phyloP scores from a whole-genome alignment of 495 filamentous ascomycete genomes.

The Penicillium nucicola region DNA sequence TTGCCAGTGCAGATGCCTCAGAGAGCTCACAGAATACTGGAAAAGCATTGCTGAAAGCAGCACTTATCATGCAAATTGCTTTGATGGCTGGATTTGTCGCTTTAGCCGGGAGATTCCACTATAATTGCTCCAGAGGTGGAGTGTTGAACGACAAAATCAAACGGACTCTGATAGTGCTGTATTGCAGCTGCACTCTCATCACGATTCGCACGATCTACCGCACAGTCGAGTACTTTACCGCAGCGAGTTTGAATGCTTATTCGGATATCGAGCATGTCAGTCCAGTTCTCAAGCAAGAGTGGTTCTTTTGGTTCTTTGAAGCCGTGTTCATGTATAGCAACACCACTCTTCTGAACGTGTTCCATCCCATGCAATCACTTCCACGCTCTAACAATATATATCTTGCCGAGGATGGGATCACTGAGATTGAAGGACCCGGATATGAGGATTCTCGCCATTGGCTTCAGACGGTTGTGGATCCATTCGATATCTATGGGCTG shows the following conservation, averaged over 20 bases:
- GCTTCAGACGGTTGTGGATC: conserved; percentile 58
- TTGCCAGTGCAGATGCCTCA: conserved; percentile 48
- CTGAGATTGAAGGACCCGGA: conserved; percentile 62
- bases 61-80: conserved; percentile 65
- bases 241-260: conserved; percentile 33
- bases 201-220: conserved; percentile 63
- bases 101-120: conserved; percentile 58
- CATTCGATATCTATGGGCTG: conserved; percentile 63
- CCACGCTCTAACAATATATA: conserved; percentile 63
- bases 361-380: conserved; percentile 60
- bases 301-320: conserved; percentile 75
- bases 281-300: conserved; percentile 61
- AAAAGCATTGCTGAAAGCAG: conserved; percentile 59
- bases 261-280: conserved; percentile 40
- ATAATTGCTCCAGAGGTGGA: conserved; percentile 50
- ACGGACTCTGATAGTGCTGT: conserved; percentile 57
- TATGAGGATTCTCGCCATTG: conserved; percentile 56
- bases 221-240: conserved; percentile 59
- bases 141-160: conserved; percentile 55
- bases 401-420: conserved; percentile 59
- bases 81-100: conserved; percentile 59
- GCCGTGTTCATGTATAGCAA: conserved; percentile 62
- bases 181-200: conserved; percentile 59
- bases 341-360: conserved; percentile 55
- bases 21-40: conserved; percentile 48